These are phyloP conservation scores for Blepharisma undulans DNA, from an alignment of 169 alveolate genomes.

Conservation along the genomic window DNA sequence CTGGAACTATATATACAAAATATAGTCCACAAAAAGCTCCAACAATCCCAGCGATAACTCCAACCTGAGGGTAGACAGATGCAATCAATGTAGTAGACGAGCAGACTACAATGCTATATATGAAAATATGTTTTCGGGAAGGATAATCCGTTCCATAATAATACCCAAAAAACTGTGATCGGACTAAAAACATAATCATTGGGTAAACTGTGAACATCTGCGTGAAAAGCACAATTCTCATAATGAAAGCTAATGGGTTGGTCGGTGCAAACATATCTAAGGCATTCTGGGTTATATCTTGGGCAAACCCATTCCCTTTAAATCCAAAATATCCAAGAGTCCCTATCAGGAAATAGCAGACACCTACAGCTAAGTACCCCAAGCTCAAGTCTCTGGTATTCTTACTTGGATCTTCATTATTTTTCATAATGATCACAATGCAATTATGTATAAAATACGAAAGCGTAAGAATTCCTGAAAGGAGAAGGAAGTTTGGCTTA, in stretches of 20 bases:
- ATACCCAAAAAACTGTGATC: slow-evolving; percentile 56
- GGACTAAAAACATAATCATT: slow-evolving; percentile 56
- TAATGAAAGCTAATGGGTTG: slow-evolving; percentile 56
- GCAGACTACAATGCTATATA: background rate
- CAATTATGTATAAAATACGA: slow-evolving; percentile 75
- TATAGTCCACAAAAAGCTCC: slow-evolving; percentile 66
- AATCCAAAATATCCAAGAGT: slow-evolving; percentile 80
- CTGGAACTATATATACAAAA: slow-evolving; percentile 60
- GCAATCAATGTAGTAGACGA: slow-evolving; percentile 47
- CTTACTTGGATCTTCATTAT: slow-evolving; percentile 65
- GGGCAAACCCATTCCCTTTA: slow-evolving; percentile 52
- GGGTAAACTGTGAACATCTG: slow-evolving; percentile 75
- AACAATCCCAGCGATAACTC: slow-evolving; percentile 52
- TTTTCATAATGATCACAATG: slow-evolving; percentile 64
- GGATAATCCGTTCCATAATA: slow-evolving; percentile 29
- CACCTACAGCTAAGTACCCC: slow-evolving; percentile 71
- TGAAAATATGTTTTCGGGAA: background rate
- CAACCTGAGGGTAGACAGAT: slow-evolving; percentile 58
- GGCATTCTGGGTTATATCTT: slow-evolving; percentile 59
- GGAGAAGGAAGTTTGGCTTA: slow-evolving; percentile 49
- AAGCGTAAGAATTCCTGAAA: slow-evolving; percentile 67
- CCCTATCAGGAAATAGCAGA: slow-evolving; percentile 67
- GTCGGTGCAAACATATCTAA: slow-evolving; percentile 63
- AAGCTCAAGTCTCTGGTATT: slow-evolving; percentile 73
- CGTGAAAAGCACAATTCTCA: slow-evolving; percentile 63